These are phyloP conservation scores for Trichoderma asperellum DNA, from an alignment of 2,329 filamentous ascomycete genomes.

Conservation along the genomic window DNA sequence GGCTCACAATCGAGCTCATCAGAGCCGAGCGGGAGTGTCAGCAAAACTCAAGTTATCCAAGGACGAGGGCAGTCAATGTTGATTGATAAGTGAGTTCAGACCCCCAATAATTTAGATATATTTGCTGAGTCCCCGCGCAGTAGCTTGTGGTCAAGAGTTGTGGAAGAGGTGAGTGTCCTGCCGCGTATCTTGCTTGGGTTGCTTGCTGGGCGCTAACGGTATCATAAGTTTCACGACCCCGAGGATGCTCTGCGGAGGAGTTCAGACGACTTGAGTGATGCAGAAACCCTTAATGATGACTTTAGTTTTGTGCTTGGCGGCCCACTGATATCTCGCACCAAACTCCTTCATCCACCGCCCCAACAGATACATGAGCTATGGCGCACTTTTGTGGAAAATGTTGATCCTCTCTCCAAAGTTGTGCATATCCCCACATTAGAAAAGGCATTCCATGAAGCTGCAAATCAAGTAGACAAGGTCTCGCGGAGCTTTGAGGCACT, in stretches of 20 bases:
- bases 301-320: constrained; percentile 10
- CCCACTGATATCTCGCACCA: neutral
- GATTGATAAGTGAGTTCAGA: constrained; percentile 15
- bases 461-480: neutral
- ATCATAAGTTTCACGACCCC: constrained; percentile 14
- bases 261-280: constrained; percentile 15
- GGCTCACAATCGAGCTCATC: constrained; percentile 8
- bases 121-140: constrained; percentile 6
- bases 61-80: constrained; percentile 16
- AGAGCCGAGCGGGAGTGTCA: constrained; percentile 11
- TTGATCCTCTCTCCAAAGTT: constrained; percentile 18
- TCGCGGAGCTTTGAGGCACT: constrained; percentile 17
- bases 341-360: constrained; percentile 13
- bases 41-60: constrained; percentile 16
- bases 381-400: constrained; percentile 17
- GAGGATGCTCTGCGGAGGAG: constrained; percentile 12
- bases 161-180: constrained; percentile 14
- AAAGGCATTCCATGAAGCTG: constrained; percentile 3
- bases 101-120: constrained; percentile 1
- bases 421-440: constrained; percentile 9
- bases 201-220: neutral
- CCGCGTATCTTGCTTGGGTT: neutral
- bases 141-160: constrained; percentile 20
- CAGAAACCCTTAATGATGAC: constrained; percentile 14
- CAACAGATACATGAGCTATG: constrained; percentile 8